These are phyloP conservation scores for Butyriboletus appendiculatus DNA, from an alignment of 1,284 basidiomycete genomes.

Conservation along the genomic window DNA sequence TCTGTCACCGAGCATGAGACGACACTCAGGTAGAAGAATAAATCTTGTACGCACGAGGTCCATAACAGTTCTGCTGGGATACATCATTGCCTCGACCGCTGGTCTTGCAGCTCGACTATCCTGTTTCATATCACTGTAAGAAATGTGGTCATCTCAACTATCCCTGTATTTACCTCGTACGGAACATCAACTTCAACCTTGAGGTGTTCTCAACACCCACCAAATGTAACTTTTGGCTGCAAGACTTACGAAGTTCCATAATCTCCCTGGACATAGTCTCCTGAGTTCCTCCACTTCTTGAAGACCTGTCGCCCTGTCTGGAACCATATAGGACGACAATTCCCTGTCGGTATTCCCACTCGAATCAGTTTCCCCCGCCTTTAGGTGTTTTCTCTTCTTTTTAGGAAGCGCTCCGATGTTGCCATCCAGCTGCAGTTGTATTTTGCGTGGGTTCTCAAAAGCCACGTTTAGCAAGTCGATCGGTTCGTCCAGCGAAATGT, in stretches of 20 bases:
- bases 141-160: not conserved
- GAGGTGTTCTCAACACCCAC: slow-evolving; percentile 1
- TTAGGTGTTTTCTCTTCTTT: slow-evolving; percentile 40
- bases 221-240: not conserved
- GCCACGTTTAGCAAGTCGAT: slow-evolving; percentile 97
- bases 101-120: slow-evolving; percentile 63
- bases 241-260: slow-evolving; percentile 83
- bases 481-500: slow-evolving; percentile 71
- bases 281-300: slow-evolving; percentile 78
- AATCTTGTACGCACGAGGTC: slow-evolving; percentile 65
- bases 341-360: slow-evolving; percentile 1
- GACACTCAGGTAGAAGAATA: not conserved
- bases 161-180: slow-evolving; percentile 58
- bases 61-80: slow-evolving; percentile 85
- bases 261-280: slow-evolving; percentile 67
- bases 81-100: slow-evolving; percentile 75
- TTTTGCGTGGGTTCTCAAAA: slow-evolving; percentile 89
- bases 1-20: slow-evolving; percentile 47
- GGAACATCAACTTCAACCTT: slow-evolving; percentile 86
- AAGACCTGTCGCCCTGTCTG: slow-evolving; percentile 85
- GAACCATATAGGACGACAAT: slow-evolving; percentile 62
- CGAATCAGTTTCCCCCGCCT: slow-evolving; percentile 13
- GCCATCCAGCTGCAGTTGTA: slow-evolving; percentile 47
- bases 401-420: slow-evolving; percentile 45
- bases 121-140: slow-evolving; percentile 38